A percentile compares a stretch with the other conserved stretches of the same genome.
Conservation (phyloP, 2,329 filamentous ascomycete species). For the Zalaria obscura region DNA sequence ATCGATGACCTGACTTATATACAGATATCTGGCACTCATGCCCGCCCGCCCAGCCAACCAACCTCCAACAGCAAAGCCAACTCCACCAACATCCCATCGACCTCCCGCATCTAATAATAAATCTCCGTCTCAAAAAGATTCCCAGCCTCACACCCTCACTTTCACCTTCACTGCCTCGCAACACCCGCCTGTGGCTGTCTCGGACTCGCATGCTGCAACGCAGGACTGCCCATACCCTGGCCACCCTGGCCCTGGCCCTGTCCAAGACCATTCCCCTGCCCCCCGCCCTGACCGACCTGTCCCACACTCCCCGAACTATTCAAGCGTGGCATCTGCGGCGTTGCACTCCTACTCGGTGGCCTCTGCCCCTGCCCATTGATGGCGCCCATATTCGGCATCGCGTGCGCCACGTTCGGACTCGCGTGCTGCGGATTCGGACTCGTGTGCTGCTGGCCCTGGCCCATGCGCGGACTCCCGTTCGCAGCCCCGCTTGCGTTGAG, state of each 20-base stretch:
- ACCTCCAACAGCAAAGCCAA: too few species aligned
- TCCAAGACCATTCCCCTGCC: conserved; percentile 10
- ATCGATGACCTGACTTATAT: too few species aligned
- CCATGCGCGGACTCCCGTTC: conserved; percentile 14
- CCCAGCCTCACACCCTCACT: background rate
- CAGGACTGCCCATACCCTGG: conserved; percentile 8
- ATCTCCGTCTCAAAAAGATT: background rate
- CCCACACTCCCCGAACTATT: conserved; percentile 11
- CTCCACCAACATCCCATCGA: too few species aligned
- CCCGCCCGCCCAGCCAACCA: too few species aligned
- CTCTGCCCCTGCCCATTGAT: conserved; percentile 4
- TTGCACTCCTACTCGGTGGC: conserved; percentile 15
- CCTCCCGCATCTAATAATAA: too few species aligned
- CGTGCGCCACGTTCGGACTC: conserved; percentile 7
- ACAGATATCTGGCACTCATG: too few species aligned
- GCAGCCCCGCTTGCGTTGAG: background rate
- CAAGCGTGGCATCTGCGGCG: conserved; percentile 17
- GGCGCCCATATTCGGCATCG: conserved; percentile 14
- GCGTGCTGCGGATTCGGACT: background rate
- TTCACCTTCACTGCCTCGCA: conserved; percentile 8
- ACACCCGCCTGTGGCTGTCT: conserved; percentile 16
- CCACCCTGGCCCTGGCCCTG: conserved; percentile 15
- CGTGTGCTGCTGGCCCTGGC: background rate
- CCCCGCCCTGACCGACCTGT: background rate
- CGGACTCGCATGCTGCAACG: conserved; percentile 15